Conservation (phyloP, 2,329 filamentous ascomycete species). For the Trichoderma pleuroti region DNA sequence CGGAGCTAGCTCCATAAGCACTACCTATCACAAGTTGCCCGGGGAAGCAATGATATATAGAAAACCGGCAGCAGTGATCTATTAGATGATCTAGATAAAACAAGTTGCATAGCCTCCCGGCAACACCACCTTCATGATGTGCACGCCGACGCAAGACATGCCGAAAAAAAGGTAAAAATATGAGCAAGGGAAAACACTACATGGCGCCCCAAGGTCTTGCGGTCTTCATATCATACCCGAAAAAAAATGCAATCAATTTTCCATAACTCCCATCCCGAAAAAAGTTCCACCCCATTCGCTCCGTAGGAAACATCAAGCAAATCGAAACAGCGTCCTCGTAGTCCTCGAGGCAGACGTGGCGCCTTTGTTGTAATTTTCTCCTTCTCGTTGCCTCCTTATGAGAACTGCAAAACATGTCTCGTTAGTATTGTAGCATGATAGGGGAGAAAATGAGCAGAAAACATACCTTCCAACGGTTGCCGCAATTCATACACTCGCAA, state of each 20-base stretch:
- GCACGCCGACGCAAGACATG: background rate
- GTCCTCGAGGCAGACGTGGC: background rate
- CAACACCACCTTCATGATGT: background rate
- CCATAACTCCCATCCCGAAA: slow-evolving; percentile 19
- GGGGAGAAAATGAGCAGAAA: background rate
- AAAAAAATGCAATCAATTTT: background rate
- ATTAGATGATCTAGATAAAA: slow-evolving; percentile 16
- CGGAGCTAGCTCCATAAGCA: background rate
- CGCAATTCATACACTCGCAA: slow-evolving; percentile 67
- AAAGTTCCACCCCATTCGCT: slow-evolving; percentile 1
- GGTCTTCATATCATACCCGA: background rate
- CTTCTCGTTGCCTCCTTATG: background rate
- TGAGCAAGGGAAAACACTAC: background rate
- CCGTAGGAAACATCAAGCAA: slow-evolving; percentile 4
- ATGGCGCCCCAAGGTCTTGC: background rate
- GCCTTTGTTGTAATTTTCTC: background rate
- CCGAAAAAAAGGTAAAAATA: background rate
- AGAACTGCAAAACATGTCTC: background rate
- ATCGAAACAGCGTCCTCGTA: background rate
- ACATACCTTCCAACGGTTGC: slow-evolving; percentile 68
- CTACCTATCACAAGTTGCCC: background rate
- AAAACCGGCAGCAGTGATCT: slow-evolving; percentile 11
- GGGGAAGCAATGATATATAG: background rate
- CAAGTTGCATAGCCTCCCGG: background rate
- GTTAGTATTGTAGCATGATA: background rate